Evolutionary conservation across 345 rosid species (phyloP).

Genomic region (Kernera saxatilis): DNA sequence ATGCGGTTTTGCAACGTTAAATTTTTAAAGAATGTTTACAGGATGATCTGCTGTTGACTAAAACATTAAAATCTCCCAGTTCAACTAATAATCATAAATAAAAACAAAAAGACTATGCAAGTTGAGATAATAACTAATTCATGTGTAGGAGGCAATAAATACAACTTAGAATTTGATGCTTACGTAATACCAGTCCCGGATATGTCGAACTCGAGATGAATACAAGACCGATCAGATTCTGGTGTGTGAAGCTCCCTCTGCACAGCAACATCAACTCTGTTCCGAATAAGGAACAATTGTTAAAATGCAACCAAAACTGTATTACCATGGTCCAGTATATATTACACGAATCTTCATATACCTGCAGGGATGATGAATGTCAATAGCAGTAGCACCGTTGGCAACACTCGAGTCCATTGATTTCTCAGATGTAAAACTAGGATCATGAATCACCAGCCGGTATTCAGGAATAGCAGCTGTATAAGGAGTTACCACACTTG

Average conservation of each 20-base stretch:
- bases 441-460: slow-evolving; percentile 65
- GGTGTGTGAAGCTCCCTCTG: slow-evolving; percentile 84
- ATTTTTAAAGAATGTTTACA: not conserved
- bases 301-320: slow-evolving; percentile 18
- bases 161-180: slow-evolving; percentile 26
- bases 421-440: slow-evolving; percentile 28
- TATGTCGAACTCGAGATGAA: slow-evolving; percentile 87
- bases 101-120: not conserved
- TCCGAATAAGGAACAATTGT: slow-evolving; percentile 13
- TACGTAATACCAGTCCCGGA: slow-evolving; percentile 67
- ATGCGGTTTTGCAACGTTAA: not conserved
- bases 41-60: not conserved
- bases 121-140: not conserved
- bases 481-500: slow-evolving; percentile 67
- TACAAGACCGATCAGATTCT: slow-evolving; percentile 89
- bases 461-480: slow-evolving; percentile 87
- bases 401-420: slow-evolving; percentile 36
- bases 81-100: not conserved
- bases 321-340: not conserved
- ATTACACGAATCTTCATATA: slow-evolving; percentile 17
- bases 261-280: slow-evolving; percentile 72
- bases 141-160: not conserved
- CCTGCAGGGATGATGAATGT: slow-evolving; percentile 93
- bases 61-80: not conserved
- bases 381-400: slow-evolving; percentile 62